Evolutionary conservation across 371 early-diverging fungal species (phyloP).

Genomic region (Mucor irregularis): DNA sequence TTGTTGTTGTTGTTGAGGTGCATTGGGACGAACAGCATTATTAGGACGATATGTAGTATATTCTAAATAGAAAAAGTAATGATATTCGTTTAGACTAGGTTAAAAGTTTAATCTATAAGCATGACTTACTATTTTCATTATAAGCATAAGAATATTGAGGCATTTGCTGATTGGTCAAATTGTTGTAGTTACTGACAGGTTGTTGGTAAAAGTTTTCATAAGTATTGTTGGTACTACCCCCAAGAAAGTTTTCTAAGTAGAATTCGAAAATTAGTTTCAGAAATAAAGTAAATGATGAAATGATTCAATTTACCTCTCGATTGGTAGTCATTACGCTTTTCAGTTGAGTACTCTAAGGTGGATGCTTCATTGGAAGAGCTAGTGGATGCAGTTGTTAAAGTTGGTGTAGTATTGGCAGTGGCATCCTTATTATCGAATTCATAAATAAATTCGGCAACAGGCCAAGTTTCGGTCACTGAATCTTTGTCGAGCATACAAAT

Average conservation of each 20-base stretch:
- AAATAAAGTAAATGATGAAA: background rate
- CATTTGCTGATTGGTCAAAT: background rate
- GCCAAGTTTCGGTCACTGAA: constrained; percentile 27
- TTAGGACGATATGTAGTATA: constrained; percentile 3
- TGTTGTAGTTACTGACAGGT: background rate
- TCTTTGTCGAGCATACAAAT: constrained; percentile 29
- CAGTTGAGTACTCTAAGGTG: background rate
- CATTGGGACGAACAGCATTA: background rate
- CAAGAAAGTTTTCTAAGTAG: constrained; percentile 12
- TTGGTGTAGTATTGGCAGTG: background rate
- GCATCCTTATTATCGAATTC: constrained; percentile 8
- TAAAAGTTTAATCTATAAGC: background rate
- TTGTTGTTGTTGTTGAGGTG: background rate
- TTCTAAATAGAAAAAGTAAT: constrained; percentile 1
- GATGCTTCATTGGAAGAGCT: background rate
- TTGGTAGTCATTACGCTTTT: background rate
- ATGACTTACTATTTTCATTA: constrained; percentile 14
- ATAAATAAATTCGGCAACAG: constrained; percentile 32
- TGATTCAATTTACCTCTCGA: background rate
- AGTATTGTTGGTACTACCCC: background rate
- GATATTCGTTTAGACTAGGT: background rate
- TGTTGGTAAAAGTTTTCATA: constrained; percentile 12
- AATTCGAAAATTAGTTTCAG: background rate
- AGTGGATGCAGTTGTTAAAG: background rate
- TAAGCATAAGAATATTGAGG: background rate